Percentiles rank a stretch among this genome's conserved stretches.
Conservation (phyloP, 129 eudicot species). For the Helianthus tuberosus region DNA sequence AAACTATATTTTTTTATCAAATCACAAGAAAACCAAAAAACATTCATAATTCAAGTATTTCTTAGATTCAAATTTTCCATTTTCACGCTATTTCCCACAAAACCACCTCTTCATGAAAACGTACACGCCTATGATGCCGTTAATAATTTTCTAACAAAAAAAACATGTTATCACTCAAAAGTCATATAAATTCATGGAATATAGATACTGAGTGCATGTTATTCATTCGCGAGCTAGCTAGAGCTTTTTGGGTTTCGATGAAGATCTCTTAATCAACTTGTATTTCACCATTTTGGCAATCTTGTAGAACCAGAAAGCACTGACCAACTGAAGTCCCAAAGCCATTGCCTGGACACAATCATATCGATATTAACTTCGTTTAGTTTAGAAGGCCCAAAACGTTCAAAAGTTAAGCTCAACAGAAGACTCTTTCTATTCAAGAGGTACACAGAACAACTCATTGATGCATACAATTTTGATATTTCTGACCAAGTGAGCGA, state of each 20-base stretch:
- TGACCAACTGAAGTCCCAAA: conserved; percentile 87
- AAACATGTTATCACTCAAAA: not conserved
- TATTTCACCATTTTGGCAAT: conserved; percentile 72
- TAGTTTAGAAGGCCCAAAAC: not conserved
- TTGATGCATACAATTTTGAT: not conserved
- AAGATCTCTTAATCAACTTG: conserved; percentile 55
- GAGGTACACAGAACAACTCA: not conserved
- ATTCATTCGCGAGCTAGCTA: not conserved
- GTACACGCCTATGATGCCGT: no score
- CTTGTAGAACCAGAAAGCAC: conserved; percentile 93
- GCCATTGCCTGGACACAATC: conserved; percentile 73
- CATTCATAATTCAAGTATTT: no score
- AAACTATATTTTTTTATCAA: no score
- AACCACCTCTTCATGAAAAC: no score
- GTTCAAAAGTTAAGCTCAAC: no score
- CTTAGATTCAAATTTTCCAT: no score
- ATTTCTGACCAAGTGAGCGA: not conserved
- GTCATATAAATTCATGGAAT: not conserved
- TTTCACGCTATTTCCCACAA: no score
- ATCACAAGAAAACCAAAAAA: no score
- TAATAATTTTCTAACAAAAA: not conserved
- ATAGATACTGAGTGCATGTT: not conserved
- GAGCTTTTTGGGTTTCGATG: conserved; percentile 23
- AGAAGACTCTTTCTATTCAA: no score
- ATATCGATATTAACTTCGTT: conserved; percentile 2